phyloP scores from a whole-genome alignment of 306 rosid genomes.

The Trichosanthes truncata region DNA sequence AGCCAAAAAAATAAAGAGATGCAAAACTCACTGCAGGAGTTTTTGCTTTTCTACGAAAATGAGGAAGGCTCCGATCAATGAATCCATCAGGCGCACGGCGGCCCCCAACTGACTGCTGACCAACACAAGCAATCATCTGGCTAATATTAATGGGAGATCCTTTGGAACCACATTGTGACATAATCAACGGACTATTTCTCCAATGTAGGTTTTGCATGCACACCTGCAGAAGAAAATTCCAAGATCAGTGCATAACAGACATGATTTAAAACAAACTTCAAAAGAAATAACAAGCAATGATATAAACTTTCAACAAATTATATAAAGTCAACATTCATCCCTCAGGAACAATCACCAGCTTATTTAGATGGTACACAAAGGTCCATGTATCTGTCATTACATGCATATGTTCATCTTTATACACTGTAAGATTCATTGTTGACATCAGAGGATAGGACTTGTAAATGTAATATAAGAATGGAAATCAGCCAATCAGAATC shows the following conservation, averaged over 20 bases:
- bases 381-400: background rate
- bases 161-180: slow-evolving; percentile 98
- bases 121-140: slow-evolving; percentile 96
- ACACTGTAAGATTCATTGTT: background rate
- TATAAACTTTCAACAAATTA: background rate
- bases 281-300: background rate
- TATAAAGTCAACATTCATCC: background rate
- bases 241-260: background rate
- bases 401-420: background rate
- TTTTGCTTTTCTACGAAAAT: slow-evolving; percentile 60
- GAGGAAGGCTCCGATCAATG: slow-evolving; percentile 95
- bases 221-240: slow-evolving; percentile 28
- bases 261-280: background rate
- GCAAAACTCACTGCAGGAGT: slow-evolving; percentile 66
- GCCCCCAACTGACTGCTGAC: slow-evolving; percentile 91
- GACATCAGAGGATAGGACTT: background rate
- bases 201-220: slow-evolving; percentile 81
- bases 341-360: background rate
- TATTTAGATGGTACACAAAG: background rate
- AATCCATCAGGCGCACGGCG: slow-evolving; percentile 92
- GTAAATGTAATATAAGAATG: background rate
- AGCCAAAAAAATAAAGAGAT: background rate
- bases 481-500: slow-evolving; percentile 9
- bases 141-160: slow-evolving; percentile 89
- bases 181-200: slow-evolving; percentile 97